Evolutionary conservation across 2,329 filamentous ascomycete genomes (phyloP).

Genomic region (Sarocladium oryzae): DNA sequence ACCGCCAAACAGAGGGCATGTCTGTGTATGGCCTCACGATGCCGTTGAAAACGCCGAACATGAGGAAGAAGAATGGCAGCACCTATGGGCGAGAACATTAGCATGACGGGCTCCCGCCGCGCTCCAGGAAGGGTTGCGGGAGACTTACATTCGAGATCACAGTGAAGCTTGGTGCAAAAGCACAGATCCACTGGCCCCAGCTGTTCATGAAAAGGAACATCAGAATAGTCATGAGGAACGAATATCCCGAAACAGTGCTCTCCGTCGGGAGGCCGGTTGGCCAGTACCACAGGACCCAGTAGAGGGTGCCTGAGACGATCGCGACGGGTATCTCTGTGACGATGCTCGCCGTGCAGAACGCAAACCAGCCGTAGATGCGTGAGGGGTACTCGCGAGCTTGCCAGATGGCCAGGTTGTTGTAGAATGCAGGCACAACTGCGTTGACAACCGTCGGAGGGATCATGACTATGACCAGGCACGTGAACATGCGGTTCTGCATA

Average conservation of each 20-base stretch:
- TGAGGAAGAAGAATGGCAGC: conserved; percentile 75
- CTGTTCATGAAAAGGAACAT: conserved; percentile 70
- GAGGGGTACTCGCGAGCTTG: conserved; percentile 66
- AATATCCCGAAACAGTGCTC: conserved; percentile 61
- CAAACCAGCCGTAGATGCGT: conserved; percentile 71
- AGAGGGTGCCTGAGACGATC: conserved; percentile 57
- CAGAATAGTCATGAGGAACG: conserved; percentile 70
- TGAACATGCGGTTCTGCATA: conserved; percentile 76
- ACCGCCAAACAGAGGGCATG: conserved; percentile 65
- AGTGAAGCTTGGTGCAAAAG: conserved; percentile 72
- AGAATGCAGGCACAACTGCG: conserved; percentile 71
- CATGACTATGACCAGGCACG: conserved; percentile 56
- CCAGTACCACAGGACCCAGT: conserved; percentile 74
- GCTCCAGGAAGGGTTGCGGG: no score
- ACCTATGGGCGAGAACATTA: no score
- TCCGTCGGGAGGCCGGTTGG: conserved; percentile 63
- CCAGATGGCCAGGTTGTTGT: conserved; percentile 65
- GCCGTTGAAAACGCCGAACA: conserved; percentile 71
- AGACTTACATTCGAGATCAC: conserved; percentile 65
- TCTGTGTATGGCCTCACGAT: conserved; percentile 61
- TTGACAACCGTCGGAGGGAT: conserved; percentile 69
- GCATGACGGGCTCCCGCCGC: no score
- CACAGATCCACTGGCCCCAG: conserved; percentile 82
- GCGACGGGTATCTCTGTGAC: conserved; percentile 67
- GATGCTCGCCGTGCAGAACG: conserved; percentile 68